Base-by-base conservation (phyloP, 1,284 basidiomycete species). In the Mixia osmundae region DNA sequence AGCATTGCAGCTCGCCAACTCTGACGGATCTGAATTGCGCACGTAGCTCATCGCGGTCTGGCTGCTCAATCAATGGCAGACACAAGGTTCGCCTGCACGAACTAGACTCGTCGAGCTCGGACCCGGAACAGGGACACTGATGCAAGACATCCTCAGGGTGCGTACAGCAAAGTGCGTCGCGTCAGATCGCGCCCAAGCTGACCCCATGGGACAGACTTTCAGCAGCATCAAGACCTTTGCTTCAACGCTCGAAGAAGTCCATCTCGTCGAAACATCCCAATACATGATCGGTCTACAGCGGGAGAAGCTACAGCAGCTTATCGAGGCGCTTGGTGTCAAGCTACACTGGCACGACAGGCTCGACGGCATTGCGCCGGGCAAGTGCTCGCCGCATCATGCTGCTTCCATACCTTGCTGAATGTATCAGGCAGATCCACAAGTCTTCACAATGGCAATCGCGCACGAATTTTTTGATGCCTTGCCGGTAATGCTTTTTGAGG, bases 401-500 rank as follows among this genome's bases (percentile, higher is more conserved):
- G 1, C 11, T 22, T 14, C 11, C 16, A 8, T 4, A 11, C 4
- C n/a, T n/a, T n/a, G n/a, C n/a, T n/a, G n/a, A n/a, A n/a, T n/a
- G n/a, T n/a, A n/a, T n/a, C n/a, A n/a, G n/a, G 53, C 61, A 22
- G 64, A 68, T 12, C 61, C 58, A 27, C 9, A 44, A 21, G 47
- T 44, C 20, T 95, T 74, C 55, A 91, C 83, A 0, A 72, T 94
- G 61, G 56, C 91, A 15, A 60, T 94, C 5, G 91, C 89, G 1
- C 89, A 97, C 54, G 91, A 97, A 53, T 94, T 97, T 58, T 95
- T 99, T 45, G 91, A 97, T 52, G 89, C 89, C 0, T 63, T 99
- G 33, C 89, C 89, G 0, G 72, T 94, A 33, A 79, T 94, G 54
- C 61, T 89, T 22, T 64, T 97, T 31, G 72, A 91, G 62, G 82